Evolutionary conservation across 495 filamentous ascomycete genomes (phyloP).

Genomic region (Xylaria venustula): DNA sequence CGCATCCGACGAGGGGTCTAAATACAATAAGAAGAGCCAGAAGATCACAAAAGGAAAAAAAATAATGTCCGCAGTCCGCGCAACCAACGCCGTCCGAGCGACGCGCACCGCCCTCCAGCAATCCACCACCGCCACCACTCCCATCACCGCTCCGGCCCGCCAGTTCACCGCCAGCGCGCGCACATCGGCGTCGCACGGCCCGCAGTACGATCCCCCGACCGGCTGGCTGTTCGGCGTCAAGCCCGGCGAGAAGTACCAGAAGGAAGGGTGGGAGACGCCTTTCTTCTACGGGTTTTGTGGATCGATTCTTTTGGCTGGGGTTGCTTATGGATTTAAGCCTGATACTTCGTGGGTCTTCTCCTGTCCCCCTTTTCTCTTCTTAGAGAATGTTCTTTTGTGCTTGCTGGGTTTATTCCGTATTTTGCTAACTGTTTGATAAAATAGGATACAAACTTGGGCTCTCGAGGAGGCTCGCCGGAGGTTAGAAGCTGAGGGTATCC

Average conservation of each 20-base stretch:
- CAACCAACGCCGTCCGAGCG: conserved; percentile 31
- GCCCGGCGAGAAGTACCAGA: conserved; percentile 90
- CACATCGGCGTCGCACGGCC: conserved; percentile 57
- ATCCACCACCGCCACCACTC: conserved; percentile 10
- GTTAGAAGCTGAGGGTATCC: conserved; percentile 91
- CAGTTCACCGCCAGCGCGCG: conserved; percentile 36
- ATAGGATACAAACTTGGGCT: conserved; percentile 98
- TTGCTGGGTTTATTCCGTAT: no score
- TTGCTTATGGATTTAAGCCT: conserved; percentile 95
- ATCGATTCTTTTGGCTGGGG: conserved; percentile 66
- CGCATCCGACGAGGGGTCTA: no score
- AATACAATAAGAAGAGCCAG: no score
- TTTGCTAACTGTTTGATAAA: neutral
- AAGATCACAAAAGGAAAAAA: neutral
- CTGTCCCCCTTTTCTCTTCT: no score
- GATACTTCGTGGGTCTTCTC: conserved; percentile 84
- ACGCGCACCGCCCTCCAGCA: conserved; percentile 24
- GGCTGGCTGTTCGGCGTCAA: conserved; percentile 90
- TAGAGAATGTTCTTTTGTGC: no score
- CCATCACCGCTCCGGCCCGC: no score
- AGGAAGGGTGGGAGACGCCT: conserved; percentile 91
- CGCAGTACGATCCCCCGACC: conserved; percentile 84
- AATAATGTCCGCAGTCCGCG: conserved; percentile 34
- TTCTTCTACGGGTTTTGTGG: conserved; percentile 90
- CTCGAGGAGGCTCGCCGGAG: conserved; percentile 91